A percentile compares a stretch with the other conserved stretches of the same genome.
Evolutionary conservation across 768 basidiomycete genomes (phyloP).

Genomic region (Lanmaoa pseudosensibilis): DNA sequence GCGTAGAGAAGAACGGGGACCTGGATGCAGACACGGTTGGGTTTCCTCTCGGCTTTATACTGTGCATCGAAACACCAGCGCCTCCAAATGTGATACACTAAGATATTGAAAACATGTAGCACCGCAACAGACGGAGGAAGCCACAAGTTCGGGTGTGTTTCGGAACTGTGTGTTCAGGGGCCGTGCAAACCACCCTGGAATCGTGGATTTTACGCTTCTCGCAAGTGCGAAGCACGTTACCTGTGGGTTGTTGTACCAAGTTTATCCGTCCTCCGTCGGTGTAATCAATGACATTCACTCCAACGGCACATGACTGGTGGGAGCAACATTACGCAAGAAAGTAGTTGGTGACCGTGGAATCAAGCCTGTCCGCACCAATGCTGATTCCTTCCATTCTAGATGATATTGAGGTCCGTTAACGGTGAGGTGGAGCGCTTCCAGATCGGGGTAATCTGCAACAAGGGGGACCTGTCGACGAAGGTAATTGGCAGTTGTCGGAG

Average conservation of each 20-base stretch:
- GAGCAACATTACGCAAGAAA: constrained; percentile 18
- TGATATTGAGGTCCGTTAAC: constrained; percentile 14
- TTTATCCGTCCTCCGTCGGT: constrained; percentile 3
- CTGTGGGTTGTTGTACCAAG: constrained; percentile 6
- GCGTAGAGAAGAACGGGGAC: not conserved
- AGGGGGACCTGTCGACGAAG: constrained; percentile 2
- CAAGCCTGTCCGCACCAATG: constrained; percentile 5
- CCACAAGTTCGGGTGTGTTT: constrained; percentile 11
- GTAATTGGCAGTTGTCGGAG: constrained; percentile 3
- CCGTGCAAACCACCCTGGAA: constrained; percentile 20
- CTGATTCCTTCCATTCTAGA: constrained; percentile 23
- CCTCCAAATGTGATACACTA: constrained; percentile 4
- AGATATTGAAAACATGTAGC: constrained; percentile 5
- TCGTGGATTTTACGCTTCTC: constrained; percentile 10
- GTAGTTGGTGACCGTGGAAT: constrained; percentile 12
- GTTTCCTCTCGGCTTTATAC: constrained; percentile 23
- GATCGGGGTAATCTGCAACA: constrained; percentile 9
- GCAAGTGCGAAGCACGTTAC: constrained; percentile 15
- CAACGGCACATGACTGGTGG: constrained; percentile 14
- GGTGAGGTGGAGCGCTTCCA: constrained; percentile 2
- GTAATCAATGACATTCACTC: constrained; percentile 2
- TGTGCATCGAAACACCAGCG: constrained; percentile 2
- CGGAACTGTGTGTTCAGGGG: constrained; percentile 20
- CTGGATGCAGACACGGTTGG: not conserved
- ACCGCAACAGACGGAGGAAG: constrained; percentile 13